Conservation (phyloP, 208 protist genomes). For the Trypanosoma lewisi region DNA sequence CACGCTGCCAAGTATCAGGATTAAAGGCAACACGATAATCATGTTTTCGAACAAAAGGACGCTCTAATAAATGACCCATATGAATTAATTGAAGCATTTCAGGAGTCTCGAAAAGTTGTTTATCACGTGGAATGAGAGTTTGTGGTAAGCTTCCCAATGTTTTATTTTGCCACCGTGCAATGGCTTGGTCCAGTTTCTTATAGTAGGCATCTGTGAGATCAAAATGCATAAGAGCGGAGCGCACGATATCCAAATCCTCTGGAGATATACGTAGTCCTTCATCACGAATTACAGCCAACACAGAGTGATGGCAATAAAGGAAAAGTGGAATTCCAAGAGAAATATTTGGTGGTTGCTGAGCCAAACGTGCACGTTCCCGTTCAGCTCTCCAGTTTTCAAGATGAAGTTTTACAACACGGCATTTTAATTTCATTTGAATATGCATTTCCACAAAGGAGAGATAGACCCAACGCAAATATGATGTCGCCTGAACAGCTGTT, state of each 20-base stretch:
- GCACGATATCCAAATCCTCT: slow-evolving; percentile 71
- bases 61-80: slow-evolving; percentile 90
- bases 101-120: slow-evolving; percentile 51
- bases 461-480: slow-evolving; percentile 74
- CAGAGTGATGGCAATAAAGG: slow-evolving; percentile 74
- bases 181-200: slow-evolving; percentile 65
- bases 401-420: slow-evolving; percentile 62
- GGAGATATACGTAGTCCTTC: slow-evolving; percentile 50
- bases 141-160: slow-evolving; percentile 36
- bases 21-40: slow-evolving; percentile 93
- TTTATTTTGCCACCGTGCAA: slow-evolving; percentile 62
- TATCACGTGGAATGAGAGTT: slow-evolving; percentile 43
- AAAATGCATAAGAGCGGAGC: slow-evolving; percentile 71
- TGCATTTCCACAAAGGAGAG: slow-evolving; percentile 76
- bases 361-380: slow-evolving; percentile 67
- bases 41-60: slow-evolving; percentile 60
- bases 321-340: slow-evolving; percentile 71
- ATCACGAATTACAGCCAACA: slow-evolving; percentile 68
- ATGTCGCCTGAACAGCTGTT: slow-evolving; percentile 45
- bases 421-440: slow-evolving; percentile 73
- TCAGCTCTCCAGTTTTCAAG: slow-evolving; percentile 78
- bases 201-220: slow-evolving; percentile 78
- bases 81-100: slow-evolving; percentile 84
- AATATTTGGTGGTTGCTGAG: slow-evolving; percentile 52
- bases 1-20: slow-evolving; percentile 94